Evolutionary conservation across 1,284 basidiomycete genomes (phyloP), one percentile per base, ranked within the genome.

Genomic region (Cutaneotrichosporon daszewskae): DNA sequence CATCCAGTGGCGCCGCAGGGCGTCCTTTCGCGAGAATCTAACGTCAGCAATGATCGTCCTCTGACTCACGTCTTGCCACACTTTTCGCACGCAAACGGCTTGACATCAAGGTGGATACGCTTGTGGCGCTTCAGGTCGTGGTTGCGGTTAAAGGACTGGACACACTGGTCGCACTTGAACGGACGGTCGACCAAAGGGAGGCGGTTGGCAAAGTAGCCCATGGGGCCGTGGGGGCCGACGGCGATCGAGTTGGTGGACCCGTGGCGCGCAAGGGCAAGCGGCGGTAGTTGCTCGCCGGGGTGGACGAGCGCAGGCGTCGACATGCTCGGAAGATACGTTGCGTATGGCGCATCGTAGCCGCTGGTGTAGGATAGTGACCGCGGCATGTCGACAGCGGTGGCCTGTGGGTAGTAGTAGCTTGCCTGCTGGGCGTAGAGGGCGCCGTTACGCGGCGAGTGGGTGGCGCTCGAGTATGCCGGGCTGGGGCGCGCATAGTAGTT

Each of bases 71-170:
- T 66, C 57, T 73, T 74, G 40, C 68, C 65, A 42, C 71, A 72
- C 52, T 68, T 68, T 40, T 66, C 66, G 41, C 72, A 74, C 8
- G 62, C 62, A 43, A 69, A 73, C 17, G 71, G 71, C 57, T 72
- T 73, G 43, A 72, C 66, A 32, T 59, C 64, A n/a, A 73, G 55
- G 48, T 73, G 72, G 18, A 73, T 73, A 35, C 71, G 57, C 56
- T 69, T 71, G 54, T 73, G 71, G 35, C 71, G 59, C 49, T 72
- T 74, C 44, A 73, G 51, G 53, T 74, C 72, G 47, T 74, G 72
- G 51, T 72, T 73, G 19, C 72, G 69, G 59, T 73, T 74, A 51
- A 72, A 72, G 56, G 64, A 67, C 49, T 71, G 71, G 0, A 65
- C 61, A 55, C 71, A 72, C 43, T 68, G 60, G 47, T 72, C 71